Evolutionary conservation across 768 basidiomycete genomes (phyloP).

Genomic region (Suillus cothurnatus): DNA sequence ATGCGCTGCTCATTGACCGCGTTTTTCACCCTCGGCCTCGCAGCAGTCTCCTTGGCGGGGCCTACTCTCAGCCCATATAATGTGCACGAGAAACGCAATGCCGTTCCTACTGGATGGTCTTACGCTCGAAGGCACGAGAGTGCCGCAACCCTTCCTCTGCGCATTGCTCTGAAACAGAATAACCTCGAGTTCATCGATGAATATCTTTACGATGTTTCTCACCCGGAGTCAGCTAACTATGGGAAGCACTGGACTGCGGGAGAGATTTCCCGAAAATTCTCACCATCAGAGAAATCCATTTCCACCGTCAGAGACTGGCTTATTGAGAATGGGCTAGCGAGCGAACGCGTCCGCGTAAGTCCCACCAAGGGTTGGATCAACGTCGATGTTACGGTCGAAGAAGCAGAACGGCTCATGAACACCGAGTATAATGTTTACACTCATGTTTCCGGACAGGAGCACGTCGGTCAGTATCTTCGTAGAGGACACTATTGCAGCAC

Average conservation of each 20-base stretch:
- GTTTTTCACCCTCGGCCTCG: conserved; percentile 19
- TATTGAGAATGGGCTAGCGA: conserved; percentile 23
- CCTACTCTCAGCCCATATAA: conserved; percentile 26
- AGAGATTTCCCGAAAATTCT: conserved; percentile 30
- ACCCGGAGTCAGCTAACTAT: conserved; percentile 35
- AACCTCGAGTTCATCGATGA: conserved; percentile 30
- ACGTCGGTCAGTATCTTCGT: conserved; percentile 27
- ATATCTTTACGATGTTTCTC: conserved; percentile 35
- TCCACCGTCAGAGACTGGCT: conserved; percentile 33
- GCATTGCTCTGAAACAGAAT: conserved; percentile 34
- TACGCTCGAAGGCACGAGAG: conserved; percentile 38
- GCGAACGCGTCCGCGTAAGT: conserved; percentile 22
- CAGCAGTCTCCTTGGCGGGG: conserved; percentile 19
- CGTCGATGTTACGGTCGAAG: conserved; percentile 29
- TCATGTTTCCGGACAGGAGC: conserved; percentile 31
- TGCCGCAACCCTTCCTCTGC: conserved; percentile 28
- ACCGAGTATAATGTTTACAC: conserved; percentile 37
- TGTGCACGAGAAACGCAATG: conserved; percentile 43
- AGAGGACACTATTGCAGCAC: neutral
- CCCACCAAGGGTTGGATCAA: conserved; percentile 29
- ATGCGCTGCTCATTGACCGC: conserved; percentile 19
- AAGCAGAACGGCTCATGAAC: conserved; percentile 36
- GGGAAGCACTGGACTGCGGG: conserved; percentile 34
- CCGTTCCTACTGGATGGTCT: conserved; percentile 39
- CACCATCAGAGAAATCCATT: conserved; percentile 27